Percentiles rank a stretch among this genome's conserved stretches.
These are phyloP conservation scores for Sistotremastrum suecicum DNA, from an alignment of 768 basidiomycete species.

Conservation along the genomic window DNA sequence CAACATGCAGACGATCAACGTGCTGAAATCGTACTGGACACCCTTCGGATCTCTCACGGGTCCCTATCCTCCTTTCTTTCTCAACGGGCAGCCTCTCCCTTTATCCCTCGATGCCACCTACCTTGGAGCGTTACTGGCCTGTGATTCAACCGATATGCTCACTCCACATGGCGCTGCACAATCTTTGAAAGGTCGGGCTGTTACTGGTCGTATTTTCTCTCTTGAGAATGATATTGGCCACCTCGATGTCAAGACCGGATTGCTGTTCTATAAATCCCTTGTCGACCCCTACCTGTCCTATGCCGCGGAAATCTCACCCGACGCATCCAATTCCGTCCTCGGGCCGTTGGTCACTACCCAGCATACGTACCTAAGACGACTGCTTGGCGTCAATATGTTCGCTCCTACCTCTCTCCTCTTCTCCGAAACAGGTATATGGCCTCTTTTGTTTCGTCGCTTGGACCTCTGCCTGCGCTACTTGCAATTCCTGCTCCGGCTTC, in stretches of 20 bases:
- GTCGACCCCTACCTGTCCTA: slow-evolving; percentile 14
- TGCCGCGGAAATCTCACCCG: slow-evolving; percentile 11
- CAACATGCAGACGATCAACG: slow-evolving; percentile 16
- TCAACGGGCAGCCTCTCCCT: no score
- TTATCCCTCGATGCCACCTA: no score
- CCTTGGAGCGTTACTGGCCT: no score
- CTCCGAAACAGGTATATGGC: slow-evolving; percentile 15
- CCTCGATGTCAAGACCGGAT: slow-evolving; percentile 8
- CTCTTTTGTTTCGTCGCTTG: slow-evolving; percentile 10
- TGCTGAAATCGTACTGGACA: slow-evolving; percentile 12
- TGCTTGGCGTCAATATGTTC: slow-evolving; percentile 10
- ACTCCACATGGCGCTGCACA: slow-evolving; percentile 8
- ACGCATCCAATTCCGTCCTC: slow-evolving; percentile 6
- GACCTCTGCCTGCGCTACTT: slow-evolving; percentile 11
- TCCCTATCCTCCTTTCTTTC: no score
- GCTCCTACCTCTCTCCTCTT: slow-evolving; percentile 10
- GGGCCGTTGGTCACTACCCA: slow-evolving; percentile 10
- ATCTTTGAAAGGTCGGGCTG: slow-evolving; percentile 7
- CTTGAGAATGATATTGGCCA: slow-evolving; percentile 9
- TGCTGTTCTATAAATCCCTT: slow-evolving; percentile 10
- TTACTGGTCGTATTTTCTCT: slow-evolving; percentile 9
- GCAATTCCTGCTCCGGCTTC: no score
- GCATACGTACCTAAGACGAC: slow-evolving; percentile 9
- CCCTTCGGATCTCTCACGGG: slow-evolving; percentile 10
- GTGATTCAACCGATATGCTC: slow-evolving; percentile 7